Evolutionary conservation across 306 rosid genomes (phyloP), one percentile per base, ranked within the genome.

Genomic region (Quercus cerris): DNA sequence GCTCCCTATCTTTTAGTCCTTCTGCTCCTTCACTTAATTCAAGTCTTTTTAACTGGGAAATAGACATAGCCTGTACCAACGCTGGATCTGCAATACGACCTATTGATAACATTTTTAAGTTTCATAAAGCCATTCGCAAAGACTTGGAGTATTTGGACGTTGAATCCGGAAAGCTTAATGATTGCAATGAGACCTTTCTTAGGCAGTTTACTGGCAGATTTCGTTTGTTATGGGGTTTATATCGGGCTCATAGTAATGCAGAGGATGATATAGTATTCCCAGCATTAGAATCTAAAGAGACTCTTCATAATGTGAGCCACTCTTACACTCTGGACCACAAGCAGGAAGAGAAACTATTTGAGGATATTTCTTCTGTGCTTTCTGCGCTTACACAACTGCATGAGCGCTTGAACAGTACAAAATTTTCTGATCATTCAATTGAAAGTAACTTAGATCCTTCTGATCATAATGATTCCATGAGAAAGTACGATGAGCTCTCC

Each of bases 161-260:
- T 74, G 86, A 86, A 74, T 86, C 89, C 30, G 82, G 86, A 77
- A 86, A 82, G 73, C 82, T 86, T 23, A 70, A 74, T 70, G 86
- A 63, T 70, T 80, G 82, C 56, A 51, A 77, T 38, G 82, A 82
- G 67, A 74, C 52, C 56, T 80, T 82, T 63, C 56, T 86, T 76
- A 75, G 89, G 84, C 84, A 80, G 57, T 86, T 86, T 81, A 82
- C 80, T 31, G 89, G 89, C 46, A 80, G 89, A 23, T 86, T 86
- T 62, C 86, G 86, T 77, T 70, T 86, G 77, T 74, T 86, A 49
- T 83, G 89, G 89, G 89, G 86, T 77, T 76, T 86, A 49, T 86
- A 86, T 61, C 83, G 89, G 83, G 89, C 89, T 80, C 89, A 86
- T 61, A 86, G 89, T 73, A 86, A 86, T 70, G 89, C 89, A 3